phyloP scores from a whole-genome alignment of 495 filamentous ascomycete genomes.

The Trichodelitschia bisporula region DNA sequence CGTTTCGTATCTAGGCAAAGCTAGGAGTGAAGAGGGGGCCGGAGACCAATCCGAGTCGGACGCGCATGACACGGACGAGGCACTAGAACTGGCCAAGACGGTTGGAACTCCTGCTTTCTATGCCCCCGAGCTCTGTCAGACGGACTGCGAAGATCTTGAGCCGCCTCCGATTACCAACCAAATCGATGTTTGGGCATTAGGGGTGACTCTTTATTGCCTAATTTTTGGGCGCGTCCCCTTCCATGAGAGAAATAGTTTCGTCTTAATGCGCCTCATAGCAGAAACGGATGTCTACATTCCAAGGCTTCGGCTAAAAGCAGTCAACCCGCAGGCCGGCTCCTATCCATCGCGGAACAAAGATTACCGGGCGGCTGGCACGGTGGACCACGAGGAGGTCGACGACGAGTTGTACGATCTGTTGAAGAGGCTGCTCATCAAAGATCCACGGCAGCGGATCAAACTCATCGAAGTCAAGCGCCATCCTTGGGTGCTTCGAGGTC shows the following conservation, averaged over 20 bases:
- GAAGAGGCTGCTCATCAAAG: conserved; percentile 59
- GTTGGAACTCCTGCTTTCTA: conserved; percentile 96
- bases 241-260: conserved; percentile 69
- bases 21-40: conserved; percentile 34
- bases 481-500: conserved; percentile 72
- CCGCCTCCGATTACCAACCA: conserved; percentile 32
- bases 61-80: conserved; percentile 63
- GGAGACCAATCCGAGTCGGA: conserved; percentile 67
- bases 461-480: conserved; percentile 87
- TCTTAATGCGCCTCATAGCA: conserved; percentile 71
- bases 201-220: conserved; percentile 87
- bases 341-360: conserved; percentile 17
- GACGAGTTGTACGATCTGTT: conserved; percentile 62
- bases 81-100: conserved; percentile 86
- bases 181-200: conserved; percentile 94
- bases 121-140: conserved; percentile 89
- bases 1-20: conserved; percentile 77
- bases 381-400: conserved; percentile 68
- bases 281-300: conserved; percentile 81
- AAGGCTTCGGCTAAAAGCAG: conserved; percentile 48
- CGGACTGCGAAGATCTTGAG: conserved; percentile 28
- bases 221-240: conserved; percentile 86
- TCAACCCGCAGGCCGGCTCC: conserved; percentile 30
- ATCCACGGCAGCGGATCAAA: conserved; percentile 67
- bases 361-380: conserved; percentile 37